Conservation (phyloP, 2,329 filamentous ascomycete species). For the Diaporthe citri region DNA sequence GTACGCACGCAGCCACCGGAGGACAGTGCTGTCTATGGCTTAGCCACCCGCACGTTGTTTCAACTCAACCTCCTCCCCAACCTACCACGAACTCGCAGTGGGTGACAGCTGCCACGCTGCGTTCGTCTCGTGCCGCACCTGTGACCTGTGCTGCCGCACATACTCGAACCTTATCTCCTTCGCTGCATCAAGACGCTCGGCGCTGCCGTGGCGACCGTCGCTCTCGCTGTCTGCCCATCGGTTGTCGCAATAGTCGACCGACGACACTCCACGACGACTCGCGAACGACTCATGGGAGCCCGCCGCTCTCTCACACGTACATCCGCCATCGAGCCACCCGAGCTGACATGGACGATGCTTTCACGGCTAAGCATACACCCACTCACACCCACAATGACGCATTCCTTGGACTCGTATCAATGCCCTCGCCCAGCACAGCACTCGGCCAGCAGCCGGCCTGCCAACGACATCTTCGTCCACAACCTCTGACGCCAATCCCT, state of each 20-base stretch:
- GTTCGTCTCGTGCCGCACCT: slow-evolving; percentile 25
- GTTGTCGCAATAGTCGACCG: slow-evolving; percentile 11
- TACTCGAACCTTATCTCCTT: slow-evolving; percentile 16
- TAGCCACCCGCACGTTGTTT: slow-evolving; percentile 16
- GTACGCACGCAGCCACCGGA: slow-evolving; percentile 14
- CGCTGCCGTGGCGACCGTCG: background rate
- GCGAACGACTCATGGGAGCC: slow-evolving; percentile 14
- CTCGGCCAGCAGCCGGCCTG: background rate
- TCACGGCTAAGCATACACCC: background rate
- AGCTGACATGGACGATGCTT: background rate
- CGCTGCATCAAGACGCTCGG: background rate
- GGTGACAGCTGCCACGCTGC: slow-evolving; percentile 28
- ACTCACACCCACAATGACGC: too few species aligned
- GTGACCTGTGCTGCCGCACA: slow-evolving; percentile 27
- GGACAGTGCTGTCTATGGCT: background rate
- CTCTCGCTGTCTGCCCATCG: background rate
- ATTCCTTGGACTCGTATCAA: background rate
- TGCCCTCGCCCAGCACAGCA: background rate
- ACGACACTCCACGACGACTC: background rate
- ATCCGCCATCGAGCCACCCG: background rate
- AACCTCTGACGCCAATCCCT: background rate
- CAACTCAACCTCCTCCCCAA: background rate
- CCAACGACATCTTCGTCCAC: background rate
- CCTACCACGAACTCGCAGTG: slow-evolving; percentile 6
- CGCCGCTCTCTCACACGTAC: background rate